Evolutionary conservation across 1,284 basidiomycete species (phyloP).

Genomic region (Rhodotorula mucilaginosa): DNA sequence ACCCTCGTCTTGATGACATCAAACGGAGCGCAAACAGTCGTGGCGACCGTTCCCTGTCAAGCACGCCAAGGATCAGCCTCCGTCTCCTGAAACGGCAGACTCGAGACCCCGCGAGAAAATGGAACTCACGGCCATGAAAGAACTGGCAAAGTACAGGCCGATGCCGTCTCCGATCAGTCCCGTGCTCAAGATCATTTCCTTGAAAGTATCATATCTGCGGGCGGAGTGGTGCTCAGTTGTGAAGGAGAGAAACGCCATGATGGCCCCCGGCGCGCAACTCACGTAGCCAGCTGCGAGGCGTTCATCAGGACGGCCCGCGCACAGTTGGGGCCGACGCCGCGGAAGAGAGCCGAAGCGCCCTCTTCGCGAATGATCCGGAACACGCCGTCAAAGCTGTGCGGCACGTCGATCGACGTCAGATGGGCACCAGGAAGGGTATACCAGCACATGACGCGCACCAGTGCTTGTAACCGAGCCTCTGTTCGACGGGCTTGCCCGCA

Average conservation of each 20-base stretch:
- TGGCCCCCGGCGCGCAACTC: slow-evolving; percentile 45
- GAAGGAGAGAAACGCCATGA: no score
- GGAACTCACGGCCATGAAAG: slow-evolving; percentile 71
- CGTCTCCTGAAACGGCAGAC: background rate
- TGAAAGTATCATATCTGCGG: slow-evolving; percentile 82
- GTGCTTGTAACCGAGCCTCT: slow-evolving; percentile 69
- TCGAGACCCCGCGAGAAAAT: background rate
- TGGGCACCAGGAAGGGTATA: no score
- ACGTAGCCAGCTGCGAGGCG: slow-evolving; percentile 84
- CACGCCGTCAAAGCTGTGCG: slow-evolving; percentile 73
- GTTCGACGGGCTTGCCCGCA: slow-evolving; percentile 76
- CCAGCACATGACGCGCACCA: slow-evolving; percentile 25
- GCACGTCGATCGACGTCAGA: background rate
- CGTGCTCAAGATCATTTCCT: slow-evolving; percentile 69
- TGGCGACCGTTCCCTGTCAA: slow-evolving; percentile 77
- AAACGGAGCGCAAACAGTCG: slow-evolving; percentile 88
- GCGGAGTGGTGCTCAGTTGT: no score
- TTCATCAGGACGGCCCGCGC: slow-evolving; percentile 86
- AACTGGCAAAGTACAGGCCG: slow-evolving; percentile 74
- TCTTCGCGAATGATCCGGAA: slow-evolving; percentile 66
- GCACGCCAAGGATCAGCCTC: background rate
- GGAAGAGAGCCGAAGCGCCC: slow-evolving; percentile 66
- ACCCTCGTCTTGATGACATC: slow-evolving; percentile 75
- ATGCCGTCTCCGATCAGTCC: slow-evolving; percentile 75
- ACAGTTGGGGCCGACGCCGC: slow-evolving; percentile 82